Evolutionary conservation across 225 moss, liverwort and hornwort genomes (phyloP).

Genomic region (Sphagnum tenellum): DNA sequence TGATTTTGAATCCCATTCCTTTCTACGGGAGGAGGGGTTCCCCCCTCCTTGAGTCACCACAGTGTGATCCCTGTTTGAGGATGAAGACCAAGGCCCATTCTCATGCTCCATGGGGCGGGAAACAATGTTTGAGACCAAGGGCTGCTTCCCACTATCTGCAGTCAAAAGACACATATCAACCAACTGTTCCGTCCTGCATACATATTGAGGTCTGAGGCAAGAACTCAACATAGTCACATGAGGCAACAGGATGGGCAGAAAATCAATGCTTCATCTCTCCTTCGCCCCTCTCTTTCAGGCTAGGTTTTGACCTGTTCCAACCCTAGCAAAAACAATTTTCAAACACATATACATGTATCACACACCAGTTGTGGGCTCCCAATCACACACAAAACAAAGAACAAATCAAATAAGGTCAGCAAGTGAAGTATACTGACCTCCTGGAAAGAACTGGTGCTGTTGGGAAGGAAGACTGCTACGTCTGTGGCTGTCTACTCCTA

Average conservation of each 20-base stretch:
- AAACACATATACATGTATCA: too few relatives aligned
- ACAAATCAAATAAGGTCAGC: too few relatives aligned
- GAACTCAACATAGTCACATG: too few relatives aligned
- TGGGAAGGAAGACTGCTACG: slow-evolving; percentile 47
- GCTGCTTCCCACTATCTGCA: slow-evolving; percentile 26
- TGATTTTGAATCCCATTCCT: slow-evolving; percentile 56
- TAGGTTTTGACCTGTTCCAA: too few relatives aligned
- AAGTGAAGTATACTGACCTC: slow-evolving; percentile 26
- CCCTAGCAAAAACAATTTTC: too few relatives aligned
- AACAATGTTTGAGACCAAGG: slow-evolving; percentile 8
- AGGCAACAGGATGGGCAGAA: too few relatives aligned
- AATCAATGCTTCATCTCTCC: too few relatives aligned
- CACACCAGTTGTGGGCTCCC: too few relatives aligned
- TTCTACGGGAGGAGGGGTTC: slow-evolving; percentile 12
- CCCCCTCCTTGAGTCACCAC: slow-evolving; percentile 10
- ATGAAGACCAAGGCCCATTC: slow-evolving; percentile 12
- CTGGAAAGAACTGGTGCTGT: slow-evolving; percentile 72
- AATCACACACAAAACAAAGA: too few relatives aligned
- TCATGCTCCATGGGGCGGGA: slow-evolving; percentile 7
- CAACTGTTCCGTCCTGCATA: too few relatives aligned
- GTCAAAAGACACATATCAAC: not conserved
- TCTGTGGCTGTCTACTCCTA: slow-evolving; percentile 21
- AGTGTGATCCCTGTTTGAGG: slow-evolving; percentile 16
- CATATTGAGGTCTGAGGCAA: too few relatives aligned
- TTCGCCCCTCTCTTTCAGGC: too few relatives aligned